These are phyloP conservation scores for Sparassis latifolia DNA, from an alignment of 1,284 basidiomycete genomes.

Conservation along the genomic window DNA sequence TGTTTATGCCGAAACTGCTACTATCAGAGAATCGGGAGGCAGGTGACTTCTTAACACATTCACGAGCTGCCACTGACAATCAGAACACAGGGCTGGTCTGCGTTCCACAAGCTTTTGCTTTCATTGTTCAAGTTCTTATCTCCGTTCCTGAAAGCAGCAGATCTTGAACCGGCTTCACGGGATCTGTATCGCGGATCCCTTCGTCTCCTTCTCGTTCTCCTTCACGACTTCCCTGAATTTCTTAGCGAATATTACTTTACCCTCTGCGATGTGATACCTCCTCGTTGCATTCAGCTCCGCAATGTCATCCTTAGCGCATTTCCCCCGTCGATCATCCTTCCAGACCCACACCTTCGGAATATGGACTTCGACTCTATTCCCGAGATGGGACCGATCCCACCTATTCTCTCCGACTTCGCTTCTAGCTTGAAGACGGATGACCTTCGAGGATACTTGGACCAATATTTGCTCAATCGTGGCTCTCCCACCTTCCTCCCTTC, in stretches of 20 bases:
- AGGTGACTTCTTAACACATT: constrained; percentile 13
- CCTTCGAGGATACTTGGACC: constrained; percentile 74
- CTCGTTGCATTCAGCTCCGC: constrained; percentile 91
- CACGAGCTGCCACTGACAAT: background rate
- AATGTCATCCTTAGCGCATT: constrained; percentile 97
- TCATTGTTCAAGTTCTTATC: constrained; percentile 92
- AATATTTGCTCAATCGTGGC: constrained; percentile 71
- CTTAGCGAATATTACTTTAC: constrained; percentile 96
- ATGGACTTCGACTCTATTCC: constrained; percentile 67
- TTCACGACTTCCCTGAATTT: constrained; percentile 99
- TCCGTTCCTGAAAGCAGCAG: constrained; percentile 82
- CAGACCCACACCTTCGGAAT: constrained; percentile 81
- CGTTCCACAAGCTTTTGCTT: constrained; percentile 91
- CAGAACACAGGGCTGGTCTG: constrained; percentile 73
- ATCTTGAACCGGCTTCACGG: constrained; percentile 78
- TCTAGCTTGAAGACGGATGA: constrained; percentile 75
- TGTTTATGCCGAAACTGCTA: constrained; percentile 97
- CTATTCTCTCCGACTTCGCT: constrained; percentile 87
- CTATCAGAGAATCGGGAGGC: constrained; percentile 80
- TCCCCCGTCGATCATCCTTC: constrained; percentile 81
- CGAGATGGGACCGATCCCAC: constrained; percentile 88
- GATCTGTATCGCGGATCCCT: constrained; percentile 92
- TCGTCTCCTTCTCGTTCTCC: constrained; percentile 86
- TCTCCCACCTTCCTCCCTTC: constrained; percentile 68
- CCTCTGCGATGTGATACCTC: constrained; percentile 88